Evolutionary conservation across 768 basidiomycete species (phyloP).

Genomic region (Fomitopsis pulvina): DNA sequence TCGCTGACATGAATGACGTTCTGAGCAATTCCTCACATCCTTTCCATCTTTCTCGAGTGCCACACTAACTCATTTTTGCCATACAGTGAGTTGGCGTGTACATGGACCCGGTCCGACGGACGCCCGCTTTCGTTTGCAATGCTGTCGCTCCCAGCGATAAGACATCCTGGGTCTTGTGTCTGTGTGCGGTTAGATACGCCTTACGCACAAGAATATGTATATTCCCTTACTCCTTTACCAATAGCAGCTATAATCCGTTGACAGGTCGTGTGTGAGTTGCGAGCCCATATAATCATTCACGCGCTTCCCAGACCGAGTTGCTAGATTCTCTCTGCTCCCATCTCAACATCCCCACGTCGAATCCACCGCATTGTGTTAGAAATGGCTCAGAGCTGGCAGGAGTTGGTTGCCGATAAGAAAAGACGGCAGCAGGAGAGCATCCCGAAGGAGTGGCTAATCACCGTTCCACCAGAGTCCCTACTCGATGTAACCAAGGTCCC

Average conservation of each 20-base stretch:
- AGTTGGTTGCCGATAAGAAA: slow-evolving; percentile 49
- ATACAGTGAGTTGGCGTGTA: background rate
- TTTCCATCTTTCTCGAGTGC: background rate
- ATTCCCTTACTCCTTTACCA: no score
- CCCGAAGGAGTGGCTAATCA: slow-evolving; percentile 56
- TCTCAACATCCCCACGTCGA: background rate
- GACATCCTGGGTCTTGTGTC: background rate
- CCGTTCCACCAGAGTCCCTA: slow-evolving; percentile 31
- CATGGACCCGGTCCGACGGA: background rate
- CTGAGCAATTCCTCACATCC: slow-evolving; percentile 29
- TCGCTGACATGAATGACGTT: slow-evolving; percentile 76
- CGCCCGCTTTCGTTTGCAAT: background rate
- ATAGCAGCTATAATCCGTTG: no score
- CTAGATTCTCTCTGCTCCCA: background rate
- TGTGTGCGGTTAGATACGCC: background rate
- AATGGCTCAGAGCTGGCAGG: slow-evolving; percentile 35
- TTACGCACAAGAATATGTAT: no score
- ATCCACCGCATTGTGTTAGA: background rate
- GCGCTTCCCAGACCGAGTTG: no score
- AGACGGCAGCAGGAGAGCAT: slow-evolving; percentile 43
- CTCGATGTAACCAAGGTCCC: slow-evolving; percentile 51
- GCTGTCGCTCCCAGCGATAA: background rate
- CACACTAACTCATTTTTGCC: background rate
- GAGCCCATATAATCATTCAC: no score
- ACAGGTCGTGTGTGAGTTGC: no score